phyloP scores from a whole-genome alignment of 2,329 filamentous ascomycete genomes.

The Monilinia laxa region DNA sequence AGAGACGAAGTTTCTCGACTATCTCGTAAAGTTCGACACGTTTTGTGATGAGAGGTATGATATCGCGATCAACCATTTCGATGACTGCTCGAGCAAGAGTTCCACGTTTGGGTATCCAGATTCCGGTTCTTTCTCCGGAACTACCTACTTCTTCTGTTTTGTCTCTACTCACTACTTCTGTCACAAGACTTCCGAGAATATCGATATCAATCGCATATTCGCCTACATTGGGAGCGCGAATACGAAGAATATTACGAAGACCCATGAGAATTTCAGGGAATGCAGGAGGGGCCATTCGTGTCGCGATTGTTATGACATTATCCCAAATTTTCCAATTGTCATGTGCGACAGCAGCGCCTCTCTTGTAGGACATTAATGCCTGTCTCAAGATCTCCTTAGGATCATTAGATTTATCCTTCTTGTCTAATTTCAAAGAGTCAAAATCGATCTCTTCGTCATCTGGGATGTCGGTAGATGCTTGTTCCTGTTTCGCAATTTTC shows the following conservation, averaged over 20 bases:
- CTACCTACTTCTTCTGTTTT: slow-evolving; percentile 36
- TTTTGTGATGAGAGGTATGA: slow-evolving; percentile 82
- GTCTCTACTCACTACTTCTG: slow-evolving; percentile 60
- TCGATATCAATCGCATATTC: slow-evolving; percentile 77
- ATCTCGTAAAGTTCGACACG: slow-evolving; percentile 76
- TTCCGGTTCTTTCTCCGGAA: slow-evolving; percentile 28
- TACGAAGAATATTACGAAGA: slow-evolving; percentile 70
- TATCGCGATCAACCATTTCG: slow-evolving; percentile 68
- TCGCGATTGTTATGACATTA: slow-evolving; percentile 85
- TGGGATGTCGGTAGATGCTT: slow-evolving; percentile 19
- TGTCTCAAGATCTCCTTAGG: slow-evolving; percentile 60
- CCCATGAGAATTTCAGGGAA: slow-evolving; percentile 75
- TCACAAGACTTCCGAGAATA: slow-evolving; percentile 69
- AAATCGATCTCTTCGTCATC: slow-evolving; percentile 26
- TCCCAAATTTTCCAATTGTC: slow-evolving; percentile 95
- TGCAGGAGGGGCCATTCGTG: slow-evolving; percentile 72
- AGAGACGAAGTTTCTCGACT: slow-evolving; percentile 69
- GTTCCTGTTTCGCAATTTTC: slow-evolving; percentile 40
- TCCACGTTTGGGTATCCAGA: slow-evolving; percentile 53
- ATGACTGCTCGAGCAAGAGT: slow-evolving; percentile 63
- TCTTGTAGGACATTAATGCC: slow-evolving; percentile 81
- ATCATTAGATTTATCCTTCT: slow-evolving; percentile 36
- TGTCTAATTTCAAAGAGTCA: slow-evolving; percentile 24
- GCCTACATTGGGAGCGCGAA: slow-evolving; percentile 63
- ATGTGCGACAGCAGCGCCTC: slow-evolving; percentile 77